Base-by-base conservation (phyloP, 139 green algal species). In the Dunaliella sp. region DNA sequence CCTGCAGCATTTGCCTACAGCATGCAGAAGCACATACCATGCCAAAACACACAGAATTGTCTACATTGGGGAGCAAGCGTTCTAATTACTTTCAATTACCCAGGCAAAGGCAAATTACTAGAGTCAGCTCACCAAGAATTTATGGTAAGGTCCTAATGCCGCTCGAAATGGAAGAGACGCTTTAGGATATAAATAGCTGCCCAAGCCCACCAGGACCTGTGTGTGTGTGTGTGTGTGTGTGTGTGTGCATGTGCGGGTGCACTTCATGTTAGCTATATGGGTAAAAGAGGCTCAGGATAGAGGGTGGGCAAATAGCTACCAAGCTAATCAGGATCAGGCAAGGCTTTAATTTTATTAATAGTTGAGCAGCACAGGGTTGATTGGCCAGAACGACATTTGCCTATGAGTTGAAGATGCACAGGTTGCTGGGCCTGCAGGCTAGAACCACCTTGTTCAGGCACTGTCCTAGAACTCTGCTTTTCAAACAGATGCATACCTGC, bases 81-180 rank as follows among this genome's bases (percentile, higher is more conserved):
- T n/a, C n/a, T n/a, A n/a, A n/a, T n/a, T n/a, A n/a, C n/a, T n/a
- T n/a, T n/a, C n/a, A n/a, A n/a, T n/a, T n/a, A n/a, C n/a, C n/a
- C n/a, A n/a, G n/a, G n/a, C n/a, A n/a, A n/a, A n/a, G n/a, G n/a
- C n/a, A n/a, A n/a, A n/a, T n/a, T n/a, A n/a, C n/a, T n/a, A n/a
- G n/a, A n/a, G 7, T 65, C 48, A 65, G 16, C 48, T 65, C 48
- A 65, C 48, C 2, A 36, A 24, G 59, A 90, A 89, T 3, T 77
- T 83, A 77, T 93, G 90, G 37, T 89, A 26, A 30, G 88, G 88
- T 0, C 86, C 88, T 26, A 91, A 37, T 22, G 86, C 88, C 58
- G 87, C 31, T 0, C 86, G 86, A n/a, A 78, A 24, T 0, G 83
- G 37, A 28, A 88, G 84, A 3, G 22, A 34, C 35, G 82, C 58